Percentiles rank a stretch among this genome's conserved stretches.
Evolutionary conservation across 2,329 filamentous ascomycete genomes (phyloP).

Genomic region (Proliferodiscus dingleyae): DNA sequence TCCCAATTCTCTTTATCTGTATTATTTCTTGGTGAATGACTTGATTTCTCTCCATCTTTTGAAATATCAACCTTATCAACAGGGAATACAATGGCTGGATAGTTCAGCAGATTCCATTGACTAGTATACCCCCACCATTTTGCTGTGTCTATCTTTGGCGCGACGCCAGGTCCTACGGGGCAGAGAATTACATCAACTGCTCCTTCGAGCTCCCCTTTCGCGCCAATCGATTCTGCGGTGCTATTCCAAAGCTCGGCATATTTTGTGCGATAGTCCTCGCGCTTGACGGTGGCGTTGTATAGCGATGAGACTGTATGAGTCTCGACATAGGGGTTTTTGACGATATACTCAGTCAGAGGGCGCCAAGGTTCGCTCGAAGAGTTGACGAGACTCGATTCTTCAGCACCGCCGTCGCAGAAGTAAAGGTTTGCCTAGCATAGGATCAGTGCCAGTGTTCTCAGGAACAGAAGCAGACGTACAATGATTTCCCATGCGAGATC

Average conservation of each 20-base stretch:
- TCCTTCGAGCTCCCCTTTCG: slow-evolving; percentile 37
- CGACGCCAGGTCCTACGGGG: slow-evolving; percentile 36
- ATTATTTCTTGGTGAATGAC: not conserved
- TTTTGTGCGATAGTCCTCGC: slow-evolving; percentile 18
- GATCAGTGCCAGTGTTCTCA: not conserved
- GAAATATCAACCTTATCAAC: slow-evolving; percentile 32
- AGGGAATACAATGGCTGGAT: slow-evolving; percentile 55
- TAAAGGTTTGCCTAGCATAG: slow-evolving; percentile 36
- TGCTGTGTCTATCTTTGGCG: slow-evolving; percentile 10
- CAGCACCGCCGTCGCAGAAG: slow-evolving; percentile 56
- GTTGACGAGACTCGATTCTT: slow-evolving; percentile 45
- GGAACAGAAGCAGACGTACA: slow-evolving; percentile 28
- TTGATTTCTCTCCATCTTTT: slow-evolving; percentile 20
- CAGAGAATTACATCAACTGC: slow-evolving; percentile 48
- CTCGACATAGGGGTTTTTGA: slow-evolving; percentile 43
- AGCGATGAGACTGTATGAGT: slow-evolving; percentile 37
- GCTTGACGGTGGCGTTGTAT: slow-evolving; percentile 36
- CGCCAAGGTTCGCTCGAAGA: slow-evolving; percentile 52
- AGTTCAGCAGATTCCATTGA: slow-evolving; percentile 63
- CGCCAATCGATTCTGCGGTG: slow-evolving; percentile 36
- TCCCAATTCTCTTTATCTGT: slow-evolving; percentile 9
- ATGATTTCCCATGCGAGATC: slow-evolving; percentile 39
- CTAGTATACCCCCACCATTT: slow-evolving; percentile 46
- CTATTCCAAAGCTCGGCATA: not conserved
- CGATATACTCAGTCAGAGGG: slow-evolving; percentile 55